phyloP scores from a whole-genome alignment of 345 rosid species.

The Erucastrum elatum region DNA sequence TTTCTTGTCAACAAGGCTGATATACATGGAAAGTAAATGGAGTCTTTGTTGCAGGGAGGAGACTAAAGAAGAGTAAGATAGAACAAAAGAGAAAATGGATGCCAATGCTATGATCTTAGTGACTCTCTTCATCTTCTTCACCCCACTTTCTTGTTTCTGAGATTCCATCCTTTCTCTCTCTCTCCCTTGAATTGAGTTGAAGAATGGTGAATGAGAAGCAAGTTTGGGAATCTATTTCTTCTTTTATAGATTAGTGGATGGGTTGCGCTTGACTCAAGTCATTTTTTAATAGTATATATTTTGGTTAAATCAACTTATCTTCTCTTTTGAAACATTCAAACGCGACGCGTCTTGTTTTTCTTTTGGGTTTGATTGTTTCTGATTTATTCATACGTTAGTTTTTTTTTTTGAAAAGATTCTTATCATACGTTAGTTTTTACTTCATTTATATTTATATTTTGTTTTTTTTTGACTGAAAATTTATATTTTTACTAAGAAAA shows the following conservation, averaged over 20 bases:
- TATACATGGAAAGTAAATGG: conserved; percentile 26
- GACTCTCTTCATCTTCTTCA: conserved; percentile 38
- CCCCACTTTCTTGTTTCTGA: conserved; percentile 15
- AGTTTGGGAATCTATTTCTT: conserved; percentile 9
- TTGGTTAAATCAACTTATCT: not conserved
- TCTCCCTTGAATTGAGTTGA: not conserved
- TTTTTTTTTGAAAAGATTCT: not conserved
- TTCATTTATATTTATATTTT: no score
- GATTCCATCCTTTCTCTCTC: conserved; percentile 3
- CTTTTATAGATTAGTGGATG: conserved; percentile 17
- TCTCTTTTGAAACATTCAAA: conserved; percentile 25
- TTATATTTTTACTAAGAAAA: no score
- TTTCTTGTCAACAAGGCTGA: conserved; percentile 49
- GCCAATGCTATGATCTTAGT: conserved; percentile 37
- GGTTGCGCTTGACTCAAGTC: not conserved
- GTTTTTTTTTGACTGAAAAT: no score
- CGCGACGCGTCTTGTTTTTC: not conserved
- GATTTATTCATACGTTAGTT: not conserved
- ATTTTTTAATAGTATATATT: not conserved
- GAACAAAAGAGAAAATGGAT: conserved; percentile 45
- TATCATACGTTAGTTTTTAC: no score
- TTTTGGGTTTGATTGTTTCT: not conserved
- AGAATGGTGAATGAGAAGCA: not conserved
- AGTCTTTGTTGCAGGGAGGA: conserved; percentile 38
- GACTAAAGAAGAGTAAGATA: conserved; percentile 37